phyloP scores from a whole-genome alignment of 768 basidiomycete genomes.

The Amanita rubescens region DNA sequence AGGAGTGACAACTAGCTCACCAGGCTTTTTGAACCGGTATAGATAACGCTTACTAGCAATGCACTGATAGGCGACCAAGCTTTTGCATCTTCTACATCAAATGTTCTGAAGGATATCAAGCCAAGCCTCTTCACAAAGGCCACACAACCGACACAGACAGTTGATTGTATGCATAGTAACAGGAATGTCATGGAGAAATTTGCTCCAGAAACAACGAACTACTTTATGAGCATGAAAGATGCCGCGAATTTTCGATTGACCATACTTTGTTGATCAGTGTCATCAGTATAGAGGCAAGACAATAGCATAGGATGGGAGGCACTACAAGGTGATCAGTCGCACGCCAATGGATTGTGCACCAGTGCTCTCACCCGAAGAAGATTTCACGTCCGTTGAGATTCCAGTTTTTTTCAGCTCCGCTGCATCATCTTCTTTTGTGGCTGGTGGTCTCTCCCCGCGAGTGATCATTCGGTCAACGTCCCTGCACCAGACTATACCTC shows the following conservation, averaged over 20 bases:
- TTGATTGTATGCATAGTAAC: constrained; percentile 83
- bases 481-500: not conserved
- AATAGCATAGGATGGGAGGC: constrained; percentile 82
- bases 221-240: not conserved
- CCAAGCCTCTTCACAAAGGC: constrained; percentile 62
- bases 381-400: constrained; percentile 18
- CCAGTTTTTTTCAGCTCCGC: constrained; percentile 29
- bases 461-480: constrained; percentile 7
- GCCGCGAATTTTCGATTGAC: not conserved
- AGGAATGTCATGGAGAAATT: constrained; percentile 97
- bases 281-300: constrained; percentile 91
- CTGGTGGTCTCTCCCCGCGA: constrained; percentile 13
- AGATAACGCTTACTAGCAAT: constrained; percentile 89
- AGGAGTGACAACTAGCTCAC: constrained; percentile 45
- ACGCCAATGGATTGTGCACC: not conserved
- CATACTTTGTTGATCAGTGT: constrained; percentile 91
- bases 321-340: constrained; percentile 32
- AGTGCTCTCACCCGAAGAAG: constrained; percentile 19
- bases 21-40: constrained; percentile 95
- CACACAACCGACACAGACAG: constrained; percentile 82
- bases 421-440: constrained; percentile 18
- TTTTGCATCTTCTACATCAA: constrained; percentile 78
- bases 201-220: constrained; percentile 93
- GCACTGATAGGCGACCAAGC: constrained; percentile 94
- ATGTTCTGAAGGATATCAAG: constrained; percentile 78